Percentiles rank a stretch among this genome's conserved stretches.
These are phyloP conservation scores for Yamadazyma tumulicola DNA, from an alignment of 805 yeast species.

Conservation along the genomic window DNA sequence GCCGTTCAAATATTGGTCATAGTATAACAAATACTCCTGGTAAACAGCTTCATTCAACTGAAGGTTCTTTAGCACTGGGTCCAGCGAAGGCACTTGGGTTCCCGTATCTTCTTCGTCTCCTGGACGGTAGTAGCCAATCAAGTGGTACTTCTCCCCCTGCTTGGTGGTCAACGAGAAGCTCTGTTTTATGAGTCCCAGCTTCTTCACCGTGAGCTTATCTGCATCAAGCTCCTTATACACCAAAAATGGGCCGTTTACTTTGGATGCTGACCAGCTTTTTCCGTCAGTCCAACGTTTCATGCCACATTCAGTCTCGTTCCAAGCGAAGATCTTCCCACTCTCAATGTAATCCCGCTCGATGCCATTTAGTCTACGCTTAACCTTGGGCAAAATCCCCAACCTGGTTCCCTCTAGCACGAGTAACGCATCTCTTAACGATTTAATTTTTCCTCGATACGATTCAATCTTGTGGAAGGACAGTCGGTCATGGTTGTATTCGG, in stretches of 20 bases:
- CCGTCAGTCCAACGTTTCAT: conserved; percentile 83
- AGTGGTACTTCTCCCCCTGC: conserved; percentile 52
- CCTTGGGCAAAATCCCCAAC: conserved; percentile 51
- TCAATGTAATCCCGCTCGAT: conserved; percentile 54
- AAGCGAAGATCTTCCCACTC: conserved; percentile 62
- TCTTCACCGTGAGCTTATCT: conserved; percentile 23
- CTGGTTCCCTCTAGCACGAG: conserved; percentile 64
- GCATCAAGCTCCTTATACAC: conserved; percentile 52
- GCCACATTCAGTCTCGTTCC: conserved; percentile 70
- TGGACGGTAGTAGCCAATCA: conserved; percentile 48
- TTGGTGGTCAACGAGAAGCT: conserved; percentile 55
- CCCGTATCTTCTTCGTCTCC: conserved; percentile 4
- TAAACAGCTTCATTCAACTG: conserved; percentile 19
- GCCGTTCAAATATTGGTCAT: conserved; percentile 11
- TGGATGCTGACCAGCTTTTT: conserved; percentile 66
- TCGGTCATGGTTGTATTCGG: conserved; percentile 10
- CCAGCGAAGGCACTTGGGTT: conserved; percentile 19
- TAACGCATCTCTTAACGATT: conserved; percentile 59
- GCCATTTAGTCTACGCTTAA: conserved; percentile 55
- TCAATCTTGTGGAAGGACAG: conserved; percentile 22
- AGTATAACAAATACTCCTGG: conserved; percentile 19
- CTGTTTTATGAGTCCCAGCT: conserved; percentile 61
- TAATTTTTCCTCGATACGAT: conserved; percentile 59
- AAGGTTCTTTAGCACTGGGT: conserved; percentile 20
- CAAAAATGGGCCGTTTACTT: conserved; percentile 62